Evolutionary conservation across 352 stramenopile genomes (phyloP), one percentile per base, ranked within the genome.

Genomic region (Phytophthora quininea): DNA sequence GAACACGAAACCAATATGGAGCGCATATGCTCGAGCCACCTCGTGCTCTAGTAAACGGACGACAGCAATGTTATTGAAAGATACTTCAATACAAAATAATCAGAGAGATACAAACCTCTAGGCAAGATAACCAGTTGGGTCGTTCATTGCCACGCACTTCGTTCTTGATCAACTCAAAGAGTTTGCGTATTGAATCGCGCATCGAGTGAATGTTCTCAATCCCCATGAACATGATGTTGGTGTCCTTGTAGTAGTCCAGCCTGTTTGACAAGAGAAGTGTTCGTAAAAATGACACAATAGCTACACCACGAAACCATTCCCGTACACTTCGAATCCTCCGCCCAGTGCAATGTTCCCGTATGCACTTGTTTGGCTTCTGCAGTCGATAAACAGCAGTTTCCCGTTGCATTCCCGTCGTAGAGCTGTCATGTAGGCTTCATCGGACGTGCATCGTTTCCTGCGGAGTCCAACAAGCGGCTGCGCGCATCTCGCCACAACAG

Each of bases 141-240:
- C 82, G 75, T 56, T 96, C 86, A 31, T 90, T 89, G 32, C 86
- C 88, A 5, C 82, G 83, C 27, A 89, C 74, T 80, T 95, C 86
- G 55, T 93, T 84, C 74, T 94, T 96, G 58, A 95, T 90, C 45
- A 95, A 62, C 58, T 96, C 88, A 66, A 89, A 91, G 3, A 92
- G 73, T 63, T 91, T 90, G 37, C 82, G 84, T 33, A 92, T 86
- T 30, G 87, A 90, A 83, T 96, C 88, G 27, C 84, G 81, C 84
- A 98, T 95, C 0, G 89, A 95, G 58, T 98, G 92, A 42, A 98
- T 98, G 76, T 98, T 98, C 45, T 95, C 87, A 65, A 98, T 97
- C 0, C 90, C 87, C 77, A 97, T 92, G 59, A 91, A 89, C 72
- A 84, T 82, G 54, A 90, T 93, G 62, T 76, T 83, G 4, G 81